Percentiles rank a stretch among this genome's conserved stretches.
These are phyloP conservation scores for Paraphaeosphaeria minitans DNA, from an alignment of 2,329 filamentous ascomycete species.

Conservation along the genomic window DNA sequence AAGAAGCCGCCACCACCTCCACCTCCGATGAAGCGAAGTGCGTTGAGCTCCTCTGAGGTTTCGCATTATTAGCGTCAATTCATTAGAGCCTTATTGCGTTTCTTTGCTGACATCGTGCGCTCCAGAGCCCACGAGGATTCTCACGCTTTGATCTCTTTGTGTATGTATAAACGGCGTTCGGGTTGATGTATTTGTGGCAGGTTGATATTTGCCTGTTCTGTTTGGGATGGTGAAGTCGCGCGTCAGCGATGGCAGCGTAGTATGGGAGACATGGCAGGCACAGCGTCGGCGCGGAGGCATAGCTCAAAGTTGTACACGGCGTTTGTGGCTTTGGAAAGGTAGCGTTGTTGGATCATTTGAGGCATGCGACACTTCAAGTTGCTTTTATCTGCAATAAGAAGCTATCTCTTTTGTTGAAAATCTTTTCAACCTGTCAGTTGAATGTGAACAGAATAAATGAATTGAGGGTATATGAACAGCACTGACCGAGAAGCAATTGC, in stretches of 20 bases:
- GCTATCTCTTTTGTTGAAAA: neutral
- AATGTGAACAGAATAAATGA: neutral
- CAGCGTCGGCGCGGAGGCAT: constrained; percentile 10
- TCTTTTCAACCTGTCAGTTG: neutral
- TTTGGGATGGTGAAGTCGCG: constrained; percentile 1
- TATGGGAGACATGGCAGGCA: constrained; percentile 19
- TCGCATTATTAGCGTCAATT: constrained; percentile 38
- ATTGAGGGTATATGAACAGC: neutral
- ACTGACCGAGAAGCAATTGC: neutral
- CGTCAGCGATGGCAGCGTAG: constrained; percentile 30
- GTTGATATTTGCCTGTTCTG: neutral
- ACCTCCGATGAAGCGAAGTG: constrained; percentile 66
- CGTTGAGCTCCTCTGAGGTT: constrained; percentile 49
- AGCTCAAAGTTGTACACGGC: constrained; percentile 7
- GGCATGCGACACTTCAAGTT: neutral
- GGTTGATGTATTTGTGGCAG: neutral
- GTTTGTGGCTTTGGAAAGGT: neutral
- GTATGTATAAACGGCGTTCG: neutral
- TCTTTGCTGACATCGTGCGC: constrained; percentile 22
- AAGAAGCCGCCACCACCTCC: constrained; percentile 71
- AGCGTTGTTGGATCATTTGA: neutral
- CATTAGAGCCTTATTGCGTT: constrained; percentile 11
- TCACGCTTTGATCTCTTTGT: constrained; percentile 7
- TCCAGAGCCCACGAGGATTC: constrained; percentile 21
- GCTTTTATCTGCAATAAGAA: constrained; percentile 1